Evolutionary conservation across 371 early-diverging fungal species (phyloP).

Genomic region (Mortierella sp.): DNA sequence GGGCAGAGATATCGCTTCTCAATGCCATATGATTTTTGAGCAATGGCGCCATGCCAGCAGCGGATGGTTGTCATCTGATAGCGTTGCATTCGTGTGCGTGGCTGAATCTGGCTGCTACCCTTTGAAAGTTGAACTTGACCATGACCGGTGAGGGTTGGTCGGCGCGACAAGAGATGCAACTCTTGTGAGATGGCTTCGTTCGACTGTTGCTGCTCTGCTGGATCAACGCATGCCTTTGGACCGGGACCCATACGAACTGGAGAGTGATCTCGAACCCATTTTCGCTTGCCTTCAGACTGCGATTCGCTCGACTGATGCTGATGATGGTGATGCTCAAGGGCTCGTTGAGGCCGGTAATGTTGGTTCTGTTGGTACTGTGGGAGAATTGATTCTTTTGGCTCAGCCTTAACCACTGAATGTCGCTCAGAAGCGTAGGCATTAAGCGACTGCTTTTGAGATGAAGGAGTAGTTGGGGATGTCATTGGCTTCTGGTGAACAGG

Average conservation of each 20-base stretch:
- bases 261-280: slow-evolving; percentile 33
- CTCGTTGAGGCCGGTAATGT: neutral
- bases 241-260: slow-evolving; percentile 23
- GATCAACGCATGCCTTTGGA: slow-evolving; percentile 14
- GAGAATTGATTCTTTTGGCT: slow-evolving; percentile 11
- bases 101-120: slow-evolving; percentile 12
- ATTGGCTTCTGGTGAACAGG: slow-evolving; percentile 7
- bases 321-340: neutral
- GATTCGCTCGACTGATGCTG: slow-evolving; percentile 7
- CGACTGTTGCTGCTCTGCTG: slow-evolving; percentile 11
- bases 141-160: neutral
- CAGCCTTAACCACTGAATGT: slow-evolving; percentile 7
- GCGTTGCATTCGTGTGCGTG: slow-evolving; percentile 35
- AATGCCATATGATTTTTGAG: slow-evolving; percentile 86
- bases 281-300: slow-evolving; percentile 19
- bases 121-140: neutral
- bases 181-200: slow-evolving; percentile 30
- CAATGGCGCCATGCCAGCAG: slow-evolving; percentile 72
- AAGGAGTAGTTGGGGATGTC: slow-evolving; percentile 4
- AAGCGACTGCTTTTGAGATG: neutral
- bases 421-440: neutral
- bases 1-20: slow-evolving; percentile 85
- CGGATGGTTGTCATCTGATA: slow-evolving; percentile 62
- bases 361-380: slow-evolving; percentile 5
- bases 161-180: slow-evolving; percentile 38